Evolutionary conservation across 805 yeast species (phyloP).

Genomic region (Saccharomycopsis sp.): DNA sequence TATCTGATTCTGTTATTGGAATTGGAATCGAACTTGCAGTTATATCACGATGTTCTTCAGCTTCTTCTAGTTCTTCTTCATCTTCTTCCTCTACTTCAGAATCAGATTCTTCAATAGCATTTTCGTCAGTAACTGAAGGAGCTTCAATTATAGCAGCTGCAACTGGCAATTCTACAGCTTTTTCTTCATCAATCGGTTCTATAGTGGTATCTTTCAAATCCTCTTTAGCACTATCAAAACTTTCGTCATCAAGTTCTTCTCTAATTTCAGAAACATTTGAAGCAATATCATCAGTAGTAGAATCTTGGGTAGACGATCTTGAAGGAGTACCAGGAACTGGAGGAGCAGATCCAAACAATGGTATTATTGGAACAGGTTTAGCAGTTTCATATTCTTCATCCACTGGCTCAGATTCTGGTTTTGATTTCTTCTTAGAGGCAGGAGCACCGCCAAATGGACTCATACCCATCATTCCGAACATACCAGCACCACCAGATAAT

Average conservation of each 20-base stretch:
- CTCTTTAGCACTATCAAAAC: conserved; percentile 1
- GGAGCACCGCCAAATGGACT: conserved; percentile 20
- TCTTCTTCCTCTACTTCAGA: conserved; percentile 19
- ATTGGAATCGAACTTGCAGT: neutral
- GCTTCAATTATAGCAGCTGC: too few relatives aligned
- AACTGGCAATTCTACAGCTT: conserved; percentile 20
- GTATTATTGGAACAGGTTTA: conserved; percentile 13
- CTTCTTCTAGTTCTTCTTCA: conserved; percentile 2
- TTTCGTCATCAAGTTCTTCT: conserved; percentile 10
- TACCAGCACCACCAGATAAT: conserved; percentile 17
- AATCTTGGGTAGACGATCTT: conserved; percentile 19
- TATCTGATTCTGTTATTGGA: too few relatives aligned
- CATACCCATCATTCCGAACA: conserved; percentile 23
- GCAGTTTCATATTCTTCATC: conserved; percentile 4
- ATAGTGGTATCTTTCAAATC: conserved; percentile 14
- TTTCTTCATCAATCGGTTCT: conserved; percentile 22
- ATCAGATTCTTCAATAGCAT: conserved; percentile 7
- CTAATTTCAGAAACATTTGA: conserved; percentile 10
- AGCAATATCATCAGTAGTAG: conserved; percentile 13
- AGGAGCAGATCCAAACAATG: conserved; percentile 1
- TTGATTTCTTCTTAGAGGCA: conserved; percentile 7
- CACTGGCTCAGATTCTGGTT: neutral
- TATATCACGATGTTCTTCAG: neutral
- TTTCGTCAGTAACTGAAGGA: too few relatives aligned
- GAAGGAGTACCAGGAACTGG: neutral